These are phyloP conservation scores for Lumnitzera racemosa DNA, from an alignment of 345 rosid genomes.

Conservation along the genomic window DNA sequence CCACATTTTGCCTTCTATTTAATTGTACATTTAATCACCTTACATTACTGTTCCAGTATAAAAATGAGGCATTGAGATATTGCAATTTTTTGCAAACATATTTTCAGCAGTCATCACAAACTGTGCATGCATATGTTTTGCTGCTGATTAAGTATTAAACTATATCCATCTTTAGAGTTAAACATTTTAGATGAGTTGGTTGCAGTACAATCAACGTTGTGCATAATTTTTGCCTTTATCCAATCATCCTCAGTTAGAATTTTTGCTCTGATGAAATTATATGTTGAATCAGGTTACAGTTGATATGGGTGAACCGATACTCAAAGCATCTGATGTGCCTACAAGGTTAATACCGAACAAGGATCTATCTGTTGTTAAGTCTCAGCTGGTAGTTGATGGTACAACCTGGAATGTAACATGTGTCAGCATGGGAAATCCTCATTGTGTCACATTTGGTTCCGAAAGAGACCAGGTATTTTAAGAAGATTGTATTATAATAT, in stretches of 20 bases:
- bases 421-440: slow-evolving; percentile 99
- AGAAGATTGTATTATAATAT: neutral
- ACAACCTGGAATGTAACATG: slow-evolving; percentile 88
- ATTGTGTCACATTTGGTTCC: slow-evolving; percentile 72
- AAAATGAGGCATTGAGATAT: too few relatives aligned
- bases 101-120: too few relatives aligned
- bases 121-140: too few relatives aligned
- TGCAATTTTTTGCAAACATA: too few relatives aligned
- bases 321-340: slow-evolving; percentile 76
- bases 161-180: too few relatives aligned
- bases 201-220: too few relatives aligned
- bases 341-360: slow-evolving; percentile 62
- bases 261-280: neutral
- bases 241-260: neutral
- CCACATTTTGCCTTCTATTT: too few relatives aligned
- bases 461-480: slow-evolving; percentile 51
- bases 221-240: neutral
- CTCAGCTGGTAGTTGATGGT: slow-evolving; percentile 69
- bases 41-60: too few relatives aligned
- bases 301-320: slow-evolving; percentile 91
- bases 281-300: slow-evolving; percentile 63
- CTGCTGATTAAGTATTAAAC: too few relatives aligned
- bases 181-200: too few relatives aligned
- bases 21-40: too few relatives aligned
- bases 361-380: slow-evolving; percentile 50